A percentile compares a stretch with the other conserved stretches of the same genome.
These are phyloP conservation scores for Vitis rupestris DNA, from an alignment of 164 flowering plant species.

Conservation along the genomic window DNA sequence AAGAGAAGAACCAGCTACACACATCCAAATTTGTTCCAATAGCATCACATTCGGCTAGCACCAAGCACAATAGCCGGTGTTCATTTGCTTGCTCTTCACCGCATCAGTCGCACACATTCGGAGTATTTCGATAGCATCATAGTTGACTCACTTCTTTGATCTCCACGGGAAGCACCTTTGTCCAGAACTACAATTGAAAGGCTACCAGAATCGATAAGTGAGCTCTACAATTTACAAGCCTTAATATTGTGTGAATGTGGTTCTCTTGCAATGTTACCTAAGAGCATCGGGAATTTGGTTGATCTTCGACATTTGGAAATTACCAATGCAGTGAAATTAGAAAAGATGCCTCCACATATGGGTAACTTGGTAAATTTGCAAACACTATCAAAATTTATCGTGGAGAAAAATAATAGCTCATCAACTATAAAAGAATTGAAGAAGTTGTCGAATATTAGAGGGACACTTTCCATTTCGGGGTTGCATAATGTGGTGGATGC, in stretches of 20 bases:
- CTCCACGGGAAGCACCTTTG: not conserved
- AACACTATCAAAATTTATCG: not conserved
- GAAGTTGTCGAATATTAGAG: not conserved
- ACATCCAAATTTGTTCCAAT: too few species aligned
- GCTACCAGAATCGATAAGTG: conserved; percentile 2
- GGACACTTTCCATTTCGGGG: not conserved
- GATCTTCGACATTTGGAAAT: not conserved
- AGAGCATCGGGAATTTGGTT: not conserved
- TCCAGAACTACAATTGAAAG: not conserved
- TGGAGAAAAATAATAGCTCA: not conserved
- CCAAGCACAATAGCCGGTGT: too few species aligned
- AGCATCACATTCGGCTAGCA: too few species aligned
- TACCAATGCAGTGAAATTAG: too few species aligned
- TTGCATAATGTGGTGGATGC: conserved; percentile 1
- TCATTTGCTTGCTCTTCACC: too few species aligned
- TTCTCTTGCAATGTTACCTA: not conserved
- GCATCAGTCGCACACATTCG: too few species aligned
- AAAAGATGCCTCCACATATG: not conserved
- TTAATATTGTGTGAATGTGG: not conserved
- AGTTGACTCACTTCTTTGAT: too few species aligned
- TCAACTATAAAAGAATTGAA: not conserved
- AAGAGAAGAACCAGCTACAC: too few species aligned
- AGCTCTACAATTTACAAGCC: not conserved
- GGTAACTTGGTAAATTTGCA: not conserved
- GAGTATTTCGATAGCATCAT: too few species aligned